Percentiles rank a stretch among this genome's conserved stretches.
phyloP scores from a whole-genome alignment of 768 basidiomycete species.

The Collybia nuda region DNA sequence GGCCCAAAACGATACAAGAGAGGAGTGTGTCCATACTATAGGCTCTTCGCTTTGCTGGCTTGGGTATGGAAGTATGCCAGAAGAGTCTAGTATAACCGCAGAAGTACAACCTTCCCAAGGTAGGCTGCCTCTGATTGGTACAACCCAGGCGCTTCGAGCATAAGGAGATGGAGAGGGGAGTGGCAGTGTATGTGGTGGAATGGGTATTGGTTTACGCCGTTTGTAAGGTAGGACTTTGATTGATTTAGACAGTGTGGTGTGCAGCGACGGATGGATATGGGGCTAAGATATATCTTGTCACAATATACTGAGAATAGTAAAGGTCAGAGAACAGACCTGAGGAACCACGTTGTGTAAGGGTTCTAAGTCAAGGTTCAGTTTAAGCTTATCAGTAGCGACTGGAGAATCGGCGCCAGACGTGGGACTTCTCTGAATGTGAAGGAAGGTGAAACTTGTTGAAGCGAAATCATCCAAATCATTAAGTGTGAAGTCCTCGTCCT shows the following conservation, averaged over 20 bases:
- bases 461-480: slow-evolving; percentile 44
- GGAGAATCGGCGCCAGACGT: neutral
- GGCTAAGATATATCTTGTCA: slow-evolving; percentile 23
- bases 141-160: slow-evolving; percentile 52
- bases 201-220: slow-evolving; percentile 32
- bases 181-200: slow-evolving; percentile 31
- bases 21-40: slow-evolving; percentile 47
- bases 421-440: neutral
- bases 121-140: slow-evolving; percentile 53
- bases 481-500: slow-evolving; percentile 35
- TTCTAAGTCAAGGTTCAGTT: slow-evolving; percentile 30
- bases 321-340: slow-evolving; percentile 35
- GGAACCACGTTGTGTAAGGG: slow-evolving; percentile 40
- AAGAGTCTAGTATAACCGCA: slow-evolving; percentile 37
- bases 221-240: slow-evolving; percentile 27
- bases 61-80: slow-evolving; percentile 19
- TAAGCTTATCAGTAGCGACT: slow-evolving; percentile 22
- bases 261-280: slow-evolving; percentile 31
- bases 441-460: slow-evolving; percentile 27
- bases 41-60: slow-evolving; percentile 15
- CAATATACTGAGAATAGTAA: neutral
- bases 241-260: slow-evolving; percentile 14
- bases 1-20: slow-evolving; percentile 47
- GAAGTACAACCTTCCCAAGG: slow-evolving; percentile 48
- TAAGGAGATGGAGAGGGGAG: slow-evolving; percentile 26